Evolutionary conservation across 768 basidiomycete genomes (phyloP), one percentile per base, ranked within the genome.

Genomic region (Lentinula guzmanii): DNA sequence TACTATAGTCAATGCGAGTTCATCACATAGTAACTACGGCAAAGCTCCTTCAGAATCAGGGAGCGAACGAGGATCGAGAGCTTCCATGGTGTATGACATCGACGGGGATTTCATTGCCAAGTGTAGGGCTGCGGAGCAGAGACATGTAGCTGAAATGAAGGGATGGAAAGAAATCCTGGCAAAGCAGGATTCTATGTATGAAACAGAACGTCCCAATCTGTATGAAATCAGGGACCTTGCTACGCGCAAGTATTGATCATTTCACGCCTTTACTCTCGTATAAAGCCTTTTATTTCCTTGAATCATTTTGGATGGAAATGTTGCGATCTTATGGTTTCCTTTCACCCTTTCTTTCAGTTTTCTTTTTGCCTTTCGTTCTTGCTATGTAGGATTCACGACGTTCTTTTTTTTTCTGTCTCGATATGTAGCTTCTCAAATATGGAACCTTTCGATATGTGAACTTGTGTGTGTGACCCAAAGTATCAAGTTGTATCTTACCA

Each of bases 201-300:
- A 81, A 59, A 76, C 82, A 37, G 86, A 87, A 68, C 84, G 87
- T 61, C 81, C 83, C 42, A 80, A 84, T 67, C 77, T 94, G 39
- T 89, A 84, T 72, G 91, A 93, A 72, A 93, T 94, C 63, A 85
- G 91, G 64, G 89, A 87, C 28, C 82, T 94, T 61, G 91, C 91
- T 15, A 92, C 89, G n/a, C 84, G 90, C 71, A 87, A 86, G 71
- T 92, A 93, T 73, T 90, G 69, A 83, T 66, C 61, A 64, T 60
- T 45, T 61, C 60, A 63, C 56, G 63, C 56, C 58, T 58, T 67
- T 58, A 35, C 43, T 31, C 62, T 58, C 58, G 51, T 63, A 55
- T 68, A 70, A 63, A 68, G 63, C 63, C 56, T 66, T 61, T 67
- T 69, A 48, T 48, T 67, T 66, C 63, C 63, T 65, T 58, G 34